Base-by-base conservation (phyloP, 192 early-diverging fungal species). In the Funneliformis geosporum region DNA sequence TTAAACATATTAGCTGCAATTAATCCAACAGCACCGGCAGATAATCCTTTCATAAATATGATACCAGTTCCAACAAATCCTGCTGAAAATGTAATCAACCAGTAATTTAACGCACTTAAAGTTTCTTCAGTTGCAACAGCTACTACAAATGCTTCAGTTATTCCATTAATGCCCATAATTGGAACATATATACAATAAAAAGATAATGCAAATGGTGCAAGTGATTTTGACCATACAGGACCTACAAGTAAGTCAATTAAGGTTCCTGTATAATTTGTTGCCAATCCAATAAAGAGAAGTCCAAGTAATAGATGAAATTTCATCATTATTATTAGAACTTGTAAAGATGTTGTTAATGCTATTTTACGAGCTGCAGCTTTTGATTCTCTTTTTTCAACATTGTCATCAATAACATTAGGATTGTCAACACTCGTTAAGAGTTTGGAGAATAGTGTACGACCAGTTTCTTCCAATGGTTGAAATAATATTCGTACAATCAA, bases 121-220 rank as follows among this genome's bases (percentile, higher is more conserved):
- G 92, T 89, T 2, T 82, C 78, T 55, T 88, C 83, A 6, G 92
- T 84, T 0, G 92, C 98, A 23, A 96, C 94, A 3, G 93, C 94
- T 79, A 96, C 95, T 23, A 98, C 88, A 83, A 96, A 98, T 1
- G 93, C 94, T 82, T 99, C 98, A 7, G 94, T 92, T 70, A 99
- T 93, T 0, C 98, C 98, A 82, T 99, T 99, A 40, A 97, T 71
- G 14, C 95, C 98, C 94, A 98, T 93, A 12, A 98, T 74, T 5
- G 98, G 98, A 1, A 99, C 88, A 86, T 96, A 99, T 44, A 93
- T 77, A 77, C 96, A 97, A 81, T 98, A 99, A 1, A 89, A 82
- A 2, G 90, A 82, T 46, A 98, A 83, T 0, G 93, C 90, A 2
- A 46, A 43, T 0, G 93, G 85, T 0, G 91, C 88, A 33, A 85